These are phyloP conservation scores for barrel medic (Medicago truncatula) DNA, from an alignment of 306 rosid genomes.

Conservation along the genomic window DNA sequence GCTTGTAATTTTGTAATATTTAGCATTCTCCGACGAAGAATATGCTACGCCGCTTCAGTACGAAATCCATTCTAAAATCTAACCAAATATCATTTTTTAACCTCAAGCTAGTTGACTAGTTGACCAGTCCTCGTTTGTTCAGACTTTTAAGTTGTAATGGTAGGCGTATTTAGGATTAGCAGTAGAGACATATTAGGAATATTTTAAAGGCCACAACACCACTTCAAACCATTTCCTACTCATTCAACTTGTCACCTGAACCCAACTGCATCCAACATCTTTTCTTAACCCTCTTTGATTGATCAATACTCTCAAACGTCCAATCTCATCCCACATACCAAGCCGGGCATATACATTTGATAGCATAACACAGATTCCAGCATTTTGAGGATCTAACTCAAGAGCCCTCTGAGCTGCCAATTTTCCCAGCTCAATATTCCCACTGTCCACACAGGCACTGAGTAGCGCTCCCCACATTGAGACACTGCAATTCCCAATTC, in stretches of 20 bases:
- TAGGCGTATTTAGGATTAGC: slow-evolving; percentile 1
- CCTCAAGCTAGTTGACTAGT: not conserved
- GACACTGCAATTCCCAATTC: slow-evolving; percentile 45
- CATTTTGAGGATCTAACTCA: slow-evolving; percentile 67
- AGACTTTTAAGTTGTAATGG: not conserved
- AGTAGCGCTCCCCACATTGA: slow-evolving; percentile 82
- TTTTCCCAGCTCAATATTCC: slow-evolving; percentile 67
- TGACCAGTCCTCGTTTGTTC: slow-evolving; percentile 12
- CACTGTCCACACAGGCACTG: slow-evolving; percentile 66
- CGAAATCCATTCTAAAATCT: not conserved
- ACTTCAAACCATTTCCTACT: slow-evolving; percentile 22
- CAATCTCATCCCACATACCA: slow-evolving; percentile 83
- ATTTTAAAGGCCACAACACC: slow-evolving; percentile 18
- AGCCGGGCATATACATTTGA: slow-evolving; percentile 70
- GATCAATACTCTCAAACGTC: slow-evolving; percentile 58
- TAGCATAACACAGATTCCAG: slow-evolving; percentile 61
- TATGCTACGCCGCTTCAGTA: not conserved
- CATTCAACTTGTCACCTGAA: slow-evolving; percentile 56
- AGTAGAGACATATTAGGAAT: not conserved
- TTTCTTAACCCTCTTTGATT: slow-evolving; percentile 62
- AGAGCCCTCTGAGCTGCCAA: slow-evolving; percentile 72
- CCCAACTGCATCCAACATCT: slow-evolving; percentile 75
- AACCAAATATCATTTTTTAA: not conserved
- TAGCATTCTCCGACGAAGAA: not conserved
- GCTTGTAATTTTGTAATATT: not conserved